These are phyloP conservation scores for Nidularia pulvinata DNA, from an alignment of 768 basidiomycete genomes.

Conservation along the genomic window DNA sequence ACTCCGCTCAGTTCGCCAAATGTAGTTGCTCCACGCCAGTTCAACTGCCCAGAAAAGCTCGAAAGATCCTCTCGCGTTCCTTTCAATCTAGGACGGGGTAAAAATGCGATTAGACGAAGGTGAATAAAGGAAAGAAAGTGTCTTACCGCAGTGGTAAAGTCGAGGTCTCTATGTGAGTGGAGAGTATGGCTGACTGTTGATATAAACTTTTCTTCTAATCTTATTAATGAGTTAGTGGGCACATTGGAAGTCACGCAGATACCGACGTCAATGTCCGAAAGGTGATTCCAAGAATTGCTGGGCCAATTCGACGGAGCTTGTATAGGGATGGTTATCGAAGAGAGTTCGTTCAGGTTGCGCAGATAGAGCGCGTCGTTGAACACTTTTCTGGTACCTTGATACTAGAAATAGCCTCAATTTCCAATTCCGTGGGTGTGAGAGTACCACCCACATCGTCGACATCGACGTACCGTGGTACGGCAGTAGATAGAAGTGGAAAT, in stretches of 20 bases:
- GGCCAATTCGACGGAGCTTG: constrained; percentile 43
- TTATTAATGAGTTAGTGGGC: too few species aligned
- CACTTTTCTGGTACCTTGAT: constrained; percentile 33
- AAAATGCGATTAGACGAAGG: not conserved
- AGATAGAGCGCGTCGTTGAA: constrained; percentile 68
- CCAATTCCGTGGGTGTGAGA: constrained; percentile 3
- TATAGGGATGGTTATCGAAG: constrained; percentile 51
- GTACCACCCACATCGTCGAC: constrained; percentile 41
- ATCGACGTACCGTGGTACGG: constrained; percentile 25
- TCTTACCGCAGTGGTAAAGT: constrained; percentile 61
- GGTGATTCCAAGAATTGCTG: constrained; percentile 8
- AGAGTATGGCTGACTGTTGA: constrained; percentile 56
- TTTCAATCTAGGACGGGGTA: constrained; percentile 20
- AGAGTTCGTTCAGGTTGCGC: constrained; percentile 45
- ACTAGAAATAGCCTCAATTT: constrained; percentile 21
- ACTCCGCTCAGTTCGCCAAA: constrained; percentile 59
- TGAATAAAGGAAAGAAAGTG: constrained; percentile 1
- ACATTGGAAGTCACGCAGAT: too few species aligned
- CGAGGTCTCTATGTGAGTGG: constrained; percentile 55
- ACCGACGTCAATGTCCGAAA: too few species aligned
- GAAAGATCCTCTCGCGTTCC: constrained; percentile 33
- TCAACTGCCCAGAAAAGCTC: constrained; percentile 44
- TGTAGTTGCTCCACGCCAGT: constrained; percentile 49
- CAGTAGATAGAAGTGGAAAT: constrained; percentile 57
- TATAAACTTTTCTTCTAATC: constrained; percentile 18